Evolutionary conservation across 2,329 filamentous ascomycete genomes (phyloP).

Genomic region (Aspergillus sp.): DNA sequence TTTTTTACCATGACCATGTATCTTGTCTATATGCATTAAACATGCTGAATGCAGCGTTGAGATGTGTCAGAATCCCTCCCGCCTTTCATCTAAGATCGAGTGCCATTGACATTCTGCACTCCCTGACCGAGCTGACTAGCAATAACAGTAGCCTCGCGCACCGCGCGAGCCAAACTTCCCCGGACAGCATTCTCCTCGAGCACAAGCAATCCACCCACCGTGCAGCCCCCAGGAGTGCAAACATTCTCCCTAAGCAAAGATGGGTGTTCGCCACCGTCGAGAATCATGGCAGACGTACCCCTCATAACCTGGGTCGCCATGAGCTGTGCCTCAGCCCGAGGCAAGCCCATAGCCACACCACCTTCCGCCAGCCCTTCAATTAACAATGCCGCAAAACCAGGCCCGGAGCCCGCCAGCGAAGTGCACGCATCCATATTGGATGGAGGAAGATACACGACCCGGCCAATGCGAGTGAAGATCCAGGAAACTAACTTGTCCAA

Average conservation of each 20-base stretch:
- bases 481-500: slow-evolving; percentile 25
- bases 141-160: not conserved
- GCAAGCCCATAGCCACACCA: slow-evolving; percentile 55
- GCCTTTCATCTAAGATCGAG: not conserved
- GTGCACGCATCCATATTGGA: slow-evolving; percentile 48
- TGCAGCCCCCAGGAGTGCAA: slow-evolving; percentile 54
- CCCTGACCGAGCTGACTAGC: not conserved
- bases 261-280: slow-evolving; percentile 50
- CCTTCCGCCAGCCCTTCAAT: slow-evolving; percentile 56
- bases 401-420: slow-evolving; percentile 53
- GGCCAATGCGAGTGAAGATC: slow-evolving; percentile 48
- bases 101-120: not conserved
- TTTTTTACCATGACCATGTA: not conserved
- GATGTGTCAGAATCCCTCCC: too few species aligned
- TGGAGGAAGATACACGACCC: slow-evolving; percentile 43
- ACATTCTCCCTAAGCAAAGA: slow-evolving; percentile 55
- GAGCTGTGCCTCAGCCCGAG: slow-evolving; percentile 50
- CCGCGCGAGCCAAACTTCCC: slow-evolving; percentile 45
- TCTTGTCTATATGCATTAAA: not conserved
- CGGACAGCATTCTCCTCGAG: slow-evolving; percentile 52
- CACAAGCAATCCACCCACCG: slow-evolving; percentile 52
- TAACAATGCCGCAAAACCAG: slow-evolving; percentile 52
- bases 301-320: slow-evolving; percentile 55
- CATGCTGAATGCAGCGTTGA: not conserved
- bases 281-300: slow-evolving; percentile 50